These are phyloP conservation scores for Phytophthora podocarpi DNA, from an alignment of 352 stramenopile species.

Conservation along the genomic window DNA sequence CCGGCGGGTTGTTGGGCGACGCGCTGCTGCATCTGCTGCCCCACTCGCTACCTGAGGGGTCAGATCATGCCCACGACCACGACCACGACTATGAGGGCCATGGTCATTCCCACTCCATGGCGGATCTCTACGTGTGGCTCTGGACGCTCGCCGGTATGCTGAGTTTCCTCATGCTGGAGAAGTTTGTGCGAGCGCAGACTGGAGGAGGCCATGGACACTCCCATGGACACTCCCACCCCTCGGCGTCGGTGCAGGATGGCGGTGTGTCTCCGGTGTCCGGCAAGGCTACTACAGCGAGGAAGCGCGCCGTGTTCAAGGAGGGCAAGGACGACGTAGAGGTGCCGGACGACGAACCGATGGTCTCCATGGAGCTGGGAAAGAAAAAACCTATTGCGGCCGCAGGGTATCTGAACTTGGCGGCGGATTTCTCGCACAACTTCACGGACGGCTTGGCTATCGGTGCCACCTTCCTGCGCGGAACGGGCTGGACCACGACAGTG, in stretches of 20 bases:
- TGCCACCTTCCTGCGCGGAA: conserved; percentile 84
- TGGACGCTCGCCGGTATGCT: conserved; percentile 80
- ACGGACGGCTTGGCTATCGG: conserved; percentile 94
- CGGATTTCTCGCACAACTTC: conserved; percentile 94
- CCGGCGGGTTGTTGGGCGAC: conserved; percentile 88
- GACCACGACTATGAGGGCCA: conserved; percentile 53
- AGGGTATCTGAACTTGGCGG: conserved; percentile 91
- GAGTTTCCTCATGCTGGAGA: conserved; percentile 82
- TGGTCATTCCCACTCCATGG: conserved; percentile 60
- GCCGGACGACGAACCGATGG: conserved; percentile 18
- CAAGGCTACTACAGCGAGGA: conserved; percentile 38
- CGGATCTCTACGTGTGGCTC: conserved; percentile 74
- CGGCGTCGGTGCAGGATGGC: conserved; percentile 28
- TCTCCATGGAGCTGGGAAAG: conserved; percentile 2
- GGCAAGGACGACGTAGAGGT: conserved; percentile 35
- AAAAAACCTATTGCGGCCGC: conserved; percentile 70
- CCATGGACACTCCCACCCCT: conserved; percentile 37
- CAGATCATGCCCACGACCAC: conserved; percentile 29
- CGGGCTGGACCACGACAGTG: conserved; percentile 83
- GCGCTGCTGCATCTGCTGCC: conserved; percentile 91
- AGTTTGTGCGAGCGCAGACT: conserved; percentile 78
- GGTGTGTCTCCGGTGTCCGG: conserved; percentile 7
- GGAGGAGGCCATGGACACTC: conserved; percentile 42
- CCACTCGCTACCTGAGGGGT: conserved; percentile 70
- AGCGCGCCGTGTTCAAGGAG: conserved; percentile 39